phyloP scores from a whole-genome alignment of 2,329 filamentous ascomycete species.

The Colletotrichum tropicicola region DNA sequence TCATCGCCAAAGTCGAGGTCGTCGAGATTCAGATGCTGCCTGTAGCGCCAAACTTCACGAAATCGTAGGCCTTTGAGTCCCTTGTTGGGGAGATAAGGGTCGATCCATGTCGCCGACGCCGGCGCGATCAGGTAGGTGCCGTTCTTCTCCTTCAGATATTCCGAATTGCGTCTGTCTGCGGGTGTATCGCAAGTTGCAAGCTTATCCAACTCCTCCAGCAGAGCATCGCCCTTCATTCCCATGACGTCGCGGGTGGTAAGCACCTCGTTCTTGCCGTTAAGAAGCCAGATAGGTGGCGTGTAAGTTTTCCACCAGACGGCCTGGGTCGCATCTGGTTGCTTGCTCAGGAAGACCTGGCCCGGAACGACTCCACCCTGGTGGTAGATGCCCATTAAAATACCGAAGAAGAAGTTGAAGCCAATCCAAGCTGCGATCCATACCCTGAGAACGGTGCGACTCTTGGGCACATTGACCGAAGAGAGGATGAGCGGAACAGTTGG shows the following conservation, averaged over 20 bases:
- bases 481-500: slow-evolving; percentile 81
- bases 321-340: slow-evolving; percentile 72
- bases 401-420: slow-evolving; percentile 73
- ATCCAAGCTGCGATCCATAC: slow-evolving; percentile 72
- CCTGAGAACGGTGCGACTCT: slow-evolving; percentile 55
- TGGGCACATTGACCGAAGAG: slow-evolving; percentile 75
- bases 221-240: slow-evolving; percentile 69
- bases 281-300: slow-evolving; percentile 81
- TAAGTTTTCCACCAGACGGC: slow-evolving; percentile 90
- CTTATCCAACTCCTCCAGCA: slow-evolving; percentile 67
- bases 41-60: slow-evolving; percentile 75
- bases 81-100: slow-evolving; percentile 68
- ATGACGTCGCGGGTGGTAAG: slow-evolving; percentile 78
- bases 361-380: slow-evolving; percentile 84
- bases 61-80: slow-evolving; percentile 69
- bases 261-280: slow-evolving; percentile 78
- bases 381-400: slow-evolving; percentile 80
- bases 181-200: slow-evolving; percentile 71
- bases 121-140: slow-evolving; percentile 79
- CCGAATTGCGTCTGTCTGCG: slow-evolving; percentile 61
- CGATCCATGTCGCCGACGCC: slow-evolving; percentile 74
- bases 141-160: slow-evolving; percentile 68
- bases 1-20: slow-evolving; percentile 83
- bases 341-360: slow-evolving; percentile 78
- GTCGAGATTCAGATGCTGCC: slow-evolving; percentile 77